Base-by-base conservation (phyloP, 148 eudicot species). In the Heliosperma pusillum region DNA sequence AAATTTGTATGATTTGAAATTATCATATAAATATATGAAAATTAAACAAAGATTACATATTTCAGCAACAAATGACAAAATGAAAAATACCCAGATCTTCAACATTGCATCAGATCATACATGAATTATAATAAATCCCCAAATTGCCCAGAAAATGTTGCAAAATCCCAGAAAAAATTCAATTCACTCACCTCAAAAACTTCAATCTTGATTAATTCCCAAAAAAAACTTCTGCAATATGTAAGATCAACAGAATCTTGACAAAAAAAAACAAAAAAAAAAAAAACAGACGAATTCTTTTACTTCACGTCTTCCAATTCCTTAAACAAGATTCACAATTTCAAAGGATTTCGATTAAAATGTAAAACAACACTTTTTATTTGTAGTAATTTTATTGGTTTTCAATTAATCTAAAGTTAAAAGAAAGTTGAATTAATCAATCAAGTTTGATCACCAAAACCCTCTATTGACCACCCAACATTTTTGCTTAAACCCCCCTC, bases 391-490 rank as follows among this genome's bases (percentile, higher is more conserved):
- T 50, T 12, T 50, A 50, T 47, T 5, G 42, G 10, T 5, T 36
- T 36, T 36, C 42, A 36, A 36, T 36, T 36, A 36, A 36, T 36
- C 10, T 8, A 7, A 36, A 36, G 42, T 36, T 36, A 10, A 36
- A 10, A 36, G 42, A 36, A 36, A 36, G 42, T n/a, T n/a, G n/a
- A n/a, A 36, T 36, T 6, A 6, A 36, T 6, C 9, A 36, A 36
- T 36, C 42, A 36, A 36, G 42, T 52, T 45, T 70, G 82, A 85
- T 81, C 85, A 77, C 86, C 85, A 87, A 89, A 66, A 91, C 96
- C 97, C 97, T 84, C 80, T 82, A 83, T 83, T 87, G 87, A 81
- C 86, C 87, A 86, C 83, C 85, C 84, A 72, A 58, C 57, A 66
- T 69, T 74, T 64, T 64, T 50, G 84, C 87, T 88, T 87, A 88